These are phyloP conservation scores for Cetraspora pellucida DNA, from an alignment of 192 early-diverging fungal genomes.

Conservation along the genomic window DNA sequence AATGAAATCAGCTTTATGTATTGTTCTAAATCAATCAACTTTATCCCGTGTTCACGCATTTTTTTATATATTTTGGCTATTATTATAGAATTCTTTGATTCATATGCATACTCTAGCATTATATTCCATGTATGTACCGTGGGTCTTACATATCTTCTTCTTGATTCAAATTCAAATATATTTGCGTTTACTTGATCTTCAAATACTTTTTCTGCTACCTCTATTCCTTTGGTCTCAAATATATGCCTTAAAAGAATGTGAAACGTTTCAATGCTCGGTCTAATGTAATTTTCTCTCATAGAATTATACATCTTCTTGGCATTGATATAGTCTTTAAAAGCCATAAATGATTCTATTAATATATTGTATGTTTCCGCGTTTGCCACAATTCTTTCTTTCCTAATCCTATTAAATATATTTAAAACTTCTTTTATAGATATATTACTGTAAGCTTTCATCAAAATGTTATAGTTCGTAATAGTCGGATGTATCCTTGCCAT, in stretches of 20 bases:
- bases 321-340: background rate
- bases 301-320: background rate
- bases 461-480: background rate
- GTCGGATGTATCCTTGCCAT: background rate
- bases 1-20: background rate
- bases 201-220: background rate
- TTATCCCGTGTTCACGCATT: background rate
- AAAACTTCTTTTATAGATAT: background rate
- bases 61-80: background rate
- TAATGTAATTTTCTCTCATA: background rate
- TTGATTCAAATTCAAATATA: background rate
- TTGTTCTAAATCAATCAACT: background rate
- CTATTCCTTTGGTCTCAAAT: background rate
- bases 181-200: conserved; percentile 1
- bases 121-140: background rate
- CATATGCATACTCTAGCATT: background rate
- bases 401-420: background rate
- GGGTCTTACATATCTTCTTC: background rate
- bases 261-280: conserved; percentile 5
- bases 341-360: background rate
- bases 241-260: background rate
- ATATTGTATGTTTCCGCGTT: background rate
- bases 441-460: background rate
- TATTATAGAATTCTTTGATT: background rate
- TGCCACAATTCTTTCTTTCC: background rate